A percentile compares a stretch with the other conserved stretches of the same genome.
phyloP scores from a whole-genome alignment of 2,329 filamentous ascomycete genomes.

The Hypomyces rosellus region DNA sequence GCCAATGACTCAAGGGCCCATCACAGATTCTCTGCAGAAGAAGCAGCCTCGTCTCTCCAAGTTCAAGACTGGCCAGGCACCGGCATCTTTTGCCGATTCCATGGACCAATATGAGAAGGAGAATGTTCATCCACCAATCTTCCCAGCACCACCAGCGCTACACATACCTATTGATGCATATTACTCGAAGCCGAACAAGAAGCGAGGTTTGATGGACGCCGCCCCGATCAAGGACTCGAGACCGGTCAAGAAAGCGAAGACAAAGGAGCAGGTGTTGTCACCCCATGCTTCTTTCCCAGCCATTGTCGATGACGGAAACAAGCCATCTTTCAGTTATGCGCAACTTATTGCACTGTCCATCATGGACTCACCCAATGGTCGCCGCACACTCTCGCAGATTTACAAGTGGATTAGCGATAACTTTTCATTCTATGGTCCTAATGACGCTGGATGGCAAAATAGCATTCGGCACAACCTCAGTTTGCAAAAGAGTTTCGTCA shows the following conservation, averaged over 20 bases:
- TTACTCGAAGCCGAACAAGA: slow-evolving; percentile 47
- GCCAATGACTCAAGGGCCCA: slow-evolving; percentile 46
- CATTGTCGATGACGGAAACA: slow-evolving; percentile 78
- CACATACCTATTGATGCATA: slow-evolving; percentile 47
- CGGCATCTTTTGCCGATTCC: slow-evolving; percentile 42
- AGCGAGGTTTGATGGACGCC: slow-evolving; percentile 65
- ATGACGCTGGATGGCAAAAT: slow-evolving; percentile 94
- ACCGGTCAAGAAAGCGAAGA: slow-evolving; percentile 61
- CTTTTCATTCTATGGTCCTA: slow-evolving; percentile 77
- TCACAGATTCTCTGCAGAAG: slow-evolving; percentile 65
- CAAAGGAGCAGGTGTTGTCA: slow-evolving; percentile 53
- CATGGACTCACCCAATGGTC: slow-evolving; percentile 72
- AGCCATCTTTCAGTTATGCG: slow-evolving; percentile 90
- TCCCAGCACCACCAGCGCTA: slow-evolving; percentile 40
- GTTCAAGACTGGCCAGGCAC: slow-evolving; percentile 43
- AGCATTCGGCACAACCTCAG: slow-evolving; percentile 98
- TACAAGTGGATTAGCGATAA: slow-evolving; percentile 99
- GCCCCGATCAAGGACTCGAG: slow-evolving; percentile 65
- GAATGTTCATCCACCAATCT: slow-evolving; percentile 47
- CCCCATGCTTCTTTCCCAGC: slow-evolving; percentile 72
- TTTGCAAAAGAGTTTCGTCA: slow-evolving; percentile 92
- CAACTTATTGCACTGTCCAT: slow-evolving; percentile 97
- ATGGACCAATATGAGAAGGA: slow-evolving; percentile 48
- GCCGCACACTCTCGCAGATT: slow-evolving; percentile 86
- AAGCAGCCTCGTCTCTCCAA: slow-evolving; percentile 55